Base-by-base conservation (phyloP, 2,329 filamentous ascomycete species). In the Fusarium sp. region DNA sequence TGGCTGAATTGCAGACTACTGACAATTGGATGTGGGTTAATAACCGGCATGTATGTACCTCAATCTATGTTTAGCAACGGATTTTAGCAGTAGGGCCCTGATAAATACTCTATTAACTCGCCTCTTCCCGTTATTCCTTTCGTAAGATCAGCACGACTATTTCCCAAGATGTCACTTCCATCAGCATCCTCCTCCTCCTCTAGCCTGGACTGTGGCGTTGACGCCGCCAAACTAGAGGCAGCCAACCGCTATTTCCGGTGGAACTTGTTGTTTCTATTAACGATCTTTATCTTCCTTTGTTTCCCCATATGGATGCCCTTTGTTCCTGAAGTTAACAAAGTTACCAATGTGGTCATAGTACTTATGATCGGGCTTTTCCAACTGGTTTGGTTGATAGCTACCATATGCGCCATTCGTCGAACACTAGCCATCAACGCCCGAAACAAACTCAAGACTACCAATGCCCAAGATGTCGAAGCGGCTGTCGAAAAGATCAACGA, bases 291-390 rank as follows among this genome's bases (percentile, higher is more conserved):
- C 16, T 69, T 69, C 46, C 60, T 69, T n/a, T 16, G 61, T 12
- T 69, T 69, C 30, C 66, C 66, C 3, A 57, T 69, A 48, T 69
- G 66, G 66, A 55, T 69, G 47, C 66, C 66, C 7, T 21, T 69
- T 6, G 34, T 45, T 9, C 66, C 66, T 4, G 54, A 69, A 12
- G 12, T 69, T 27, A 69, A 69, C n/a, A 51, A 66, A 43, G 51
- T 41, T 21, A 69, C 65, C 27, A 70, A 70, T 5, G 3, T 63
- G 28, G 32, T 70, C n/a, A 57, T 70, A 18, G 48, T 70, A 16
- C 45, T 46, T 9, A 48, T 55, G 18, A 55, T 70, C 28, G 28
- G 50, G 27, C 57, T 70, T 8, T 70, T 70, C 25, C 67, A 70
- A 48, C 20, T 70, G 9, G 46, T 70, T 4, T 70, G 66, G 67